Conservation (phyloP, 208 protist genomes). For the Wallacemonas sp. region DNA sequence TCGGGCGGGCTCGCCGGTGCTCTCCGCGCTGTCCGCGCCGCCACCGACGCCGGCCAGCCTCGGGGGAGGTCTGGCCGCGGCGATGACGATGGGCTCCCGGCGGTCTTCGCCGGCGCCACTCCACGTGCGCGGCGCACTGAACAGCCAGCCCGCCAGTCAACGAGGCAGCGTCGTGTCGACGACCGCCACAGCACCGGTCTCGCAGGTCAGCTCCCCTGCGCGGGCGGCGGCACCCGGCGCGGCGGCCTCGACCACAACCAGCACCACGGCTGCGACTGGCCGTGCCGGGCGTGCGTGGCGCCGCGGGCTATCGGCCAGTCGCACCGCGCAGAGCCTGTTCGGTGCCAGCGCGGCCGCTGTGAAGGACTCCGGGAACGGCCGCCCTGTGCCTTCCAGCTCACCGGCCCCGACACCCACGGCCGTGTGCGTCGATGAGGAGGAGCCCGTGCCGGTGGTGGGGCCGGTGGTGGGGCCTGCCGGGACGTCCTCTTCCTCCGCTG, state of each 20-base stretch:
- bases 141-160: constrained; percentile 9
- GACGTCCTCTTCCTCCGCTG: neutral
- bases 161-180: constrained; percentile 10
- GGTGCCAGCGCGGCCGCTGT: neutral
- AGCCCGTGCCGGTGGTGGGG: neutral
- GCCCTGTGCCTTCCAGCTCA: neutral
- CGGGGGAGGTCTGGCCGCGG: no score
- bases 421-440: constrained; percentile 10
- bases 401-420: neutral
- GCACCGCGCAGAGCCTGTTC: constrained; percentile 1
- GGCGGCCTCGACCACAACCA: no score
- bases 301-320: neutral
- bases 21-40: neutral
- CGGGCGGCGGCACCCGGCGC: neutral
- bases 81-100: neutral
- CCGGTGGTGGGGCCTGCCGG: no score
- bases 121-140: neutral
- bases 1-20: constrained; percentile 1
- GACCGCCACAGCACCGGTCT: neutral
- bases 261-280: neutral
- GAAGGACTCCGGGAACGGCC: neutral
- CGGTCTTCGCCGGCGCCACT: constrained; percentile 4
- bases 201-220: constrained; percentile 1
- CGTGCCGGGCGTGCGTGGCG: neutral
- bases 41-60: no score